Evolutionary conservation across 768 basidiomycete genomes (phyloP), one percentile per base, ranked within the genome.

Genomic region (Macrolepiota albuminosa): DNA sequence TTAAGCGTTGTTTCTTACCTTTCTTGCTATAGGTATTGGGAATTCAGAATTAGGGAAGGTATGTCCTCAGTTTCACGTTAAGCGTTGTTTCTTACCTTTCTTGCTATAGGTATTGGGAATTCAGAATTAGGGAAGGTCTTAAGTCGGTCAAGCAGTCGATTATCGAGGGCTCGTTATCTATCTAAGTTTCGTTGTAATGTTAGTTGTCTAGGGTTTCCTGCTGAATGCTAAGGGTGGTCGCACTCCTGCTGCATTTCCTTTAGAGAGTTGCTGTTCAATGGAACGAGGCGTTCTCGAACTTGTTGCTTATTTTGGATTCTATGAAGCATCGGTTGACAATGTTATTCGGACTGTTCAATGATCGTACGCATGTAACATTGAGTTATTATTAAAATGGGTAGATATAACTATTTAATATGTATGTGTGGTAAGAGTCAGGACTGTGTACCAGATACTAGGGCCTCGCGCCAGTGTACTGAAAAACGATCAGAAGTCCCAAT

Each of bases 91-190:
- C 53, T 37, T n/a, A 61, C 56, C 18, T 31, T 39, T 36, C 9
- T 49, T 18, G 36, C 26, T 60, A 14, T 65, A 91, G 89, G 68
- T 91, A 91, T 69, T 91, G 89, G 89, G 87, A 88, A 56, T 83
- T 83, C 61, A 84, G 89, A n/a, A 84, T 86, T 63, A 78, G 76
- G 57, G 82, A 84, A 59, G 83, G 79, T 3, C 69, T 73, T 2
- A 64, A 70, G 45, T 57, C 59, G 45, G 63, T 50, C 31, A 55
- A 63, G 47, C 16, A 60, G 31, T 60, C 16, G 43, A 40, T 2
- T 57, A n/a, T 47, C 6, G 49, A 21, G 24, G 24, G 3, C 51
- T 9, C 8, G 16, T 8, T 16, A 16, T 37, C 11, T 39, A 13
- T 39, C 14, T 24, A 24, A 16, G 3, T 26, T 16, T 31, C 4